Conservation (phyloP, 345 rosid species). For the Gossypium longicalyx region DNA sequence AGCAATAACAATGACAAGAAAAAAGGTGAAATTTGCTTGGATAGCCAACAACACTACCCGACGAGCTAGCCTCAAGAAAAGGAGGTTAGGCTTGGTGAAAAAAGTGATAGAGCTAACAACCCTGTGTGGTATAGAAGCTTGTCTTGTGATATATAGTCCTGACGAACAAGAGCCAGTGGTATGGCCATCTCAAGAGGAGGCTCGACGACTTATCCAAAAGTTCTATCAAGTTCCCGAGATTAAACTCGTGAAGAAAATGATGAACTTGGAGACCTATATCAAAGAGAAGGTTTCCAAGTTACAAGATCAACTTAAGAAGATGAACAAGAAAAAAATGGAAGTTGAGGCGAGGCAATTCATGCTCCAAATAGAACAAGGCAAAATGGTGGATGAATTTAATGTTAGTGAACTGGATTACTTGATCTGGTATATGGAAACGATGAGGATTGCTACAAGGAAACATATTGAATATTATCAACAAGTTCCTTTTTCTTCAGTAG, state of each 20-base stretch:
- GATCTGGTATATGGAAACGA: constrained; percentile 24
- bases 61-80: constrained; percentile 45
- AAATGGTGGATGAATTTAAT: constrained; percentile 1
- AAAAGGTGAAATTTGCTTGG: constrained; percentile 39
- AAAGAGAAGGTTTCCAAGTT: constrained; percentile 23
- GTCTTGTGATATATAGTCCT: constrained; percentile 33
- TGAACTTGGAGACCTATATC: constrained; percentile 31
- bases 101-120: constrained; percentile 44
- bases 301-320: constrained; percentile 21
- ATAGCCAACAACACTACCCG: constrained; percentile 34
- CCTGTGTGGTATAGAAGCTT: constrained; percentile 36
- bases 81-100: constrained; percentile 36
- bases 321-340: constrained; percentile 18
- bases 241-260: constrained; percentile 29
- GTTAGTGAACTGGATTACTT: constrained; percentile 11
- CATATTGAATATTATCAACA: constrained; percentile 16
- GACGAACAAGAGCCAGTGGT: constrained; percentile 31
- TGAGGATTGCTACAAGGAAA: constrained; percentile 15
- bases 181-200: constrained; percentile 31
- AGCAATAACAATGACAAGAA: constrained; percentile 36
- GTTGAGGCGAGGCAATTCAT: constrained; percentile 18
- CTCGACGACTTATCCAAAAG: constrained; percentile 15
- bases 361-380: constrained; percentile 18
- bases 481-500: not conserved
- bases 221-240: constrained; percentile 23